Percentiles rank a stretch among this genome's conserved stretches.
Evolutionary conservation across 805 yeast genomes (phyloP).

Genomic region (Yarrowia bubula): DNA sequence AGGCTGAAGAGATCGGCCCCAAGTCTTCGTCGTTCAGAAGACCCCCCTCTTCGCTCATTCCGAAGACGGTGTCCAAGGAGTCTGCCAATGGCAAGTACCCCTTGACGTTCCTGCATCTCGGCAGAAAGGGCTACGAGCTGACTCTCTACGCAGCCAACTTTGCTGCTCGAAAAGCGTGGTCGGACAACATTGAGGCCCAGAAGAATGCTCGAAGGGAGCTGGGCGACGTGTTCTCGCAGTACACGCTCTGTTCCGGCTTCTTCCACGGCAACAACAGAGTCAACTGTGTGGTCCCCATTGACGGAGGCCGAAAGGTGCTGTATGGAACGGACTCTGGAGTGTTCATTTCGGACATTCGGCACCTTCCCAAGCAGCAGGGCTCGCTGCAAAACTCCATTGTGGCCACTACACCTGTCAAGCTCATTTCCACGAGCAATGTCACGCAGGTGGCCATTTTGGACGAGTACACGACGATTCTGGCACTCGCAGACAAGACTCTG

Average conservation of each 20-base stretch:
- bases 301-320: conserved; percentile 85
- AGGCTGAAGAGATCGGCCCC: conserved; percentile 76
- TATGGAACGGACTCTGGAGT: conserved; percentile 93
- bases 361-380: conserved; percentile 44
- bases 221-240: conserved; percentile 75
- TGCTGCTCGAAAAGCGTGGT: conserved; percentile 70
- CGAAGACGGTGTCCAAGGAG: conserved; percentile 28
- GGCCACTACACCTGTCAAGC: conserved; percentile 56
- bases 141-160: conserved; percentile 44
- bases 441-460: conserved; percentile 89
- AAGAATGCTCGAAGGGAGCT: conserved; percentile 68
- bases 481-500: conserved; percentile 76
- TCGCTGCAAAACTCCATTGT: conserved; percentile 34
- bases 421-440: conserved; percentile 71
- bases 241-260: conserved; percentile 69
- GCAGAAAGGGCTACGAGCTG: conserved; percentile 48
- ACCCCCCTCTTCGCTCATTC: conserved; percentile 32
- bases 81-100: conserved; percentile 41
- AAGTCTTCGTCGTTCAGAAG: conserved; percentile 39
- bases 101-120: conserved; percentile 50
- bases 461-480: conserved; percentile 79
- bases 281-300: conserved; percentile 89
- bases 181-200: conserved; percentile 76
- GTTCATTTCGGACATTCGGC: conserved; percentile 71
- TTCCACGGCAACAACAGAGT: conserved; percentile 74